These are phyloP conservation scores for Aspergillus pseudoterreus DNA, from an alignment of 2,329 filamentous ascomycete species.

Conservation along the genomic window DNA sequence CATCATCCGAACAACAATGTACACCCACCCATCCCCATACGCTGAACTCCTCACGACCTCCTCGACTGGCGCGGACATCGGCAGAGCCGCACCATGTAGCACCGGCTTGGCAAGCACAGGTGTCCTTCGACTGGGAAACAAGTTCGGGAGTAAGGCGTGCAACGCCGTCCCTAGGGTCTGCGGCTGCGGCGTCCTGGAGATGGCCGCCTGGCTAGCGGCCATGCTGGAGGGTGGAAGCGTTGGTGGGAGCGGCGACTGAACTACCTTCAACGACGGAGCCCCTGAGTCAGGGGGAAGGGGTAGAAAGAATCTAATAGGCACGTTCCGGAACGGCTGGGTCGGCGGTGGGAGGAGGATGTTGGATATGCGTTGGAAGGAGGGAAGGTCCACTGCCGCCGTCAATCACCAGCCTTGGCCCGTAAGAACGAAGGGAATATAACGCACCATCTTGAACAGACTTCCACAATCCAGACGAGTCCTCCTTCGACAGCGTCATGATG, in stretches of 20 bases:
- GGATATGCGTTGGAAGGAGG: conserved; percentile 70
- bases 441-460: conserved; percentile 69
- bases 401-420: not conserved
- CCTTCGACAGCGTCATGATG: conserved; percentile 83
- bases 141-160: conserved; percentile 67
- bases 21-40: conserved; percentile 91
- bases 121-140: conserved; percentile 85
- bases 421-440: conserved; percentile 18
- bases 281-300: conserved; percentile 58
- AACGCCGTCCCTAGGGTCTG: conserved; percentile 76
- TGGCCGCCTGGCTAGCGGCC: conserved; percentile 21
- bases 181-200: conserved; percentile 41
- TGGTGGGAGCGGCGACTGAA: conserved; percentile 70
- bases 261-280: conserved; percentile 55
- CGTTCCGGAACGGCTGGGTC: conserved; percentile 69
- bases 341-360: conserved; percentile 67
- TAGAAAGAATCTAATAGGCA: conserved; percentile 87
- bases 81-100: conserved; percentile 79
- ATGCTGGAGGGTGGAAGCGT: conserved; percentile 30
- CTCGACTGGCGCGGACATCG: conserved; percentile 73
- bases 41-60: conserved; percentile 78
- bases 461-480: conserved; percentile 80
- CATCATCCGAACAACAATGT: conserved; percentile 74
- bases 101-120: conserved; percentile 80
- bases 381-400: conserved; percentile 60